Percentiles rank a stretch among this genome's conserved stretches.
These are phyloP conservation scores for Trichoderma asperelloides DNA, from an alignment of 495 filamentous ascomycete species.

Conservation along the genomic window DNA sequence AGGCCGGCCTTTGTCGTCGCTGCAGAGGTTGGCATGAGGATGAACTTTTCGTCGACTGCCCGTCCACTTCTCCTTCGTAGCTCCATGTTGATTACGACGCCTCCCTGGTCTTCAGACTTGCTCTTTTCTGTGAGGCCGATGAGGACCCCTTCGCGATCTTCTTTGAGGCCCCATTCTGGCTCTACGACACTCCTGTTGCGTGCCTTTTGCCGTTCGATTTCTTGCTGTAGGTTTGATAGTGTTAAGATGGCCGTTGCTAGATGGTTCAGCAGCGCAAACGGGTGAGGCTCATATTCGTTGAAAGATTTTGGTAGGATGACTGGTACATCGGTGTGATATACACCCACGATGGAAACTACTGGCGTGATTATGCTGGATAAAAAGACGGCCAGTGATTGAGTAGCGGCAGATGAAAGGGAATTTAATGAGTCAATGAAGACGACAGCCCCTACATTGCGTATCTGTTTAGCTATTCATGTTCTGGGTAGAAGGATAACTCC, in stretches of 20 bases:
- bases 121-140: constrained; percentile 38
- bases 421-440: constrained; percentile 58
- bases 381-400: constrained; percentile 58
- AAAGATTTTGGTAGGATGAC: constrained; percentile 18
- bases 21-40: constrained; percentile 40
- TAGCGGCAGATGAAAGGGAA: constrained; percentile 30
- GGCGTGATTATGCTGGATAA: constrained; percentile 90
- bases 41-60: constrained; percentile 67
- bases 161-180: constrained; percentile 68
- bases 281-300: constrained; percentile 55
- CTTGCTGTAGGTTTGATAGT: constrained; percentile 53
- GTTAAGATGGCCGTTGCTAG: constrained; percentile 43
- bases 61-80: constrained; percentile 72
- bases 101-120: constrained; percentile 23
- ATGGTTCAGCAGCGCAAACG: constrained; percentile 49
- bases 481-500: background rate
- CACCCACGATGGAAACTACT: constrained; percentile 72
- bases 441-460: constrained; percentile 36
- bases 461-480: constrained; percentile 23
- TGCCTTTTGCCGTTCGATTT: constrained; percentile 56
- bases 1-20: constrained; percentile 12
- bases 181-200: constrained; percentile 57
- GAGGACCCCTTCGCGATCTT: constrained; percentile 66
- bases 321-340: constrained; percentile 63
- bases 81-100: constrained; percentile 78